Evolutionary conservation across 169 alveolate genomes (phyloP), one percentile per base, ranked within the genome.

Genomic region (Cryptosporidium meleagridis): DNA sequence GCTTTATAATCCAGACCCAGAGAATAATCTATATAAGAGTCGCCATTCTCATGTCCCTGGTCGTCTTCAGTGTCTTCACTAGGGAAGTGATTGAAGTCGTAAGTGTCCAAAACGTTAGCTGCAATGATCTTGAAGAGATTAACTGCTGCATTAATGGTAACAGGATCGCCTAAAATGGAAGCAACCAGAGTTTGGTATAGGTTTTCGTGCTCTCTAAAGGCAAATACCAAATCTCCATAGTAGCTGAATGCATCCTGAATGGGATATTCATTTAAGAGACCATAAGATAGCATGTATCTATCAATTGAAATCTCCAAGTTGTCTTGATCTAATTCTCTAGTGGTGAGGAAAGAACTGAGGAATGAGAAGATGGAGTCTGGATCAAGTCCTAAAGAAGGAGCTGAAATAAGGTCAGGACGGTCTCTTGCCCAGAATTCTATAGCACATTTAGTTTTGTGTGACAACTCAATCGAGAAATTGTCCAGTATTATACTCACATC

Each of bases 371-470:
- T 73, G 4, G 53, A 33, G 6, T 9, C 39, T 0, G 86, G 72
- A 37, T 59, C 53, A 12, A 73, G 41, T 8, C 86, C 86, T 8
- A 52, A 4, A 55, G 55, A 59, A 9, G 86, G 86, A 55, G 86
- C 86, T 5, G 70, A 59, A 8, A 73, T 39, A 16, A 73, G 71
- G 45, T 73, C 86, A n/a, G 52, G 71, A 53, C 86, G 69, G 35
- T 73, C 59, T 6, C 37, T 45, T 29, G 86, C 86, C 86, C 86
- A 73, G 3, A 21, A 12, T 9, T 31, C 53, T 16, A 73, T 73
- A 3, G 65, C 86, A 55, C 86, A 55, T 10, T 37, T 37, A 29
- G 44, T 29, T 52, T 3, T 8, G 3, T 67, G 35, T 7, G 69
- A 14, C 37, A 16, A 21, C 12, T 23, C n/a, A 16, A 18, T 29